These are phyloP conservation scores for Lachnellula cervina DNA, from an alignment of 2,329 filamentous ascomycete species.

Conservation along the genomic window DNA sequence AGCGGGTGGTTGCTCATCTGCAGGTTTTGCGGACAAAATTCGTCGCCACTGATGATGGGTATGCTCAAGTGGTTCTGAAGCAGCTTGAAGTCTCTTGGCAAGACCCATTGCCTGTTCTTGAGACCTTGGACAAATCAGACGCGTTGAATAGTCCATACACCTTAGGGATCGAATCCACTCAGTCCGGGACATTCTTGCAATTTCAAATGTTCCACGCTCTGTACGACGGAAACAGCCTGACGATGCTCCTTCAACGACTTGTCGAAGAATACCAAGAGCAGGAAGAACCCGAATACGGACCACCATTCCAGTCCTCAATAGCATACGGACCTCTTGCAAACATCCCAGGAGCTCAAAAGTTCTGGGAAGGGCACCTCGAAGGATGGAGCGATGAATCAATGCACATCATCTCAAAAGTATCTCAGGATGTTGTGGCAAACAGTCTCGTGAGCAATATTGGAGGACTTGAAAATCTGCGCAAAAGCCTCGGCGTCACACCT, in stretches of 20 bases:
- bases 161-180: slow-evolving; percentile 10
- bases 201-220: slow-evolving; percentile 79
- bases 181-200: slow-evolving; percentile 38
- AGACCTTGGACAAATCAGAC: slow-evolving; percentile 17
- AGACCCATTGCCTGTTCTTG: slow-evolving; percentile 28
- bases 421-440: slow-evolving; percentile 20
- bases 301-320: slow-evolving; percentile 62
- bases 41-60: slow-evolving; percentile 67
- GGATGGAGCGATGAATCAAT: slow-evolving; percentile 19
- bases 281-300: slow-evolving; percentile 33
- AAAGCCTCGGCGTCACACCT: slow-evolving; percentile 64
- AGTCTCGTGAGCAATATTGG: slow-evolving; percentile 35
- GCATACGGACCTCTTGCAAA: slow-evolving; percentile 61
- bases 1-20: slow-evolving; percentile 43
- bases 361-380: slow-evolving; percentile 53
- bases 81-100: slow-evolving; percentile 40
- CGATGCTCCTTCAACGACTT: slow-evolving; percentile 59
- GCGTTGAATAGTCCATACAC: slow-evolving; percentile 26
- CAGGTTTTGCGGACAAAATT: slow-evolving; percentile 72
- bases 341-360: slow-evolving; percentile 46
- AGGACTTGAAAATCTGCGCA: slow-evolving; percentile 48
- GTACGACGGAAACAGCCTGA: slow-evolving; percentile 79
- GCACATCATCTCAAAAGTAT: not conserved
- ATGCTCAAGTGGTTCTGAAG: slow-evolving; percentile 65
- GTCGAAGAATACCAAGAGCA: slow-evolving; percentile 43